Evolutionary conservation across 768 basidiomycete genomes (phyloP).

Genomic region (Boletus coccyginus): DNA sequence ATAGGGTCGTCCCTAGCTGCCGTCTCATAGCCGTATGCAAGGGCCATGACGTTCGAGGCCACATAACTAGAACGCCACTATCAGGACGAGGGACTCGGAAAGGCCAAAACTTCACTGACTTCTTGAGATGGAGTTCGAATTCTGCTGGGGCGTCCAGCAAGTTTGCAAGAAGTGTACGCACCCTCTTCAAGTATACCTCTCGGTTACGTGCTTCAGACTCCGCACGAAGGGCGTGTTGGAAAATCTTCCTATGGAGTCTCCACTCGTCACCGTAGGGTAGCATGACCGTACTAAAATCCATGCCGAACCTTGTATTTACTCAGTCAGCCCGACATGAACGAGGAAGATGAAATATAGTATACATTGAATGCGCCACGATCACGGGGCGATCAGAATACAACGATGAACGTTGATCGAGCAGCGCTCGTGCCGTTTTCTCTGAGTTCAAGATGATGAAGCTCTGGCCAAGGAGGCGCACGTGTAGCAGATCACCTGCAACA

Average conservation of each 20-base stretch:
- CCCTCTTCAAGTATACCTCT: constrained; percentile 21
- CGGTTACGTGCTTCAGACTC: constrained; percentile 20
- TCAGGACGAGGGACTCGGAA: neutral
- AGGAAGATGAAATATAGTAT: neutral
- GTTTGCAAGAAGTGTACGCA: constrained; percentile 18
- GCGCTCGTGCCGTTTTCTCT: constrained; percentile 24
- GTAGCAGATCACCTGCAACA: constrained; percentile 18
- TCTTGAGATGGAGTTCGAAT: constrained; percentile 25
- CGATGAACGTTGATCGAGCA: constrained; percentile 27
- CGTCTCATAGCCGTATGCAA: constrained; percentile 26
- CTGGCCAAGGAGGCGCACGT: constrained; percentile 24
- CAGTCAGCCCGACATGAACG: neutral
- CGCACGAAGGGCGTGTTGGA: constrained; percentile 26
- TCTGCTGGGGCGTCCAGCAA: constrained; percentile 21
- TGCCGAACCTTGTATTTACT: constrained; percentile 20
- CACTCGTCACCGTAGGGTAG: constrained; percentile 31
- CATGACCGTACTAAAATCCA: constrained; percentile 27
- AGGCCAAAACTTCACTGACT: neutral
- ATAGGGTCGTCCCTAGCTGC: constrained; percentile 20
- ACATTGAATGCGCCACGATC: constrained; percentile 17
- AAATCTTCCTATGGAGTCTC: constrained; percentile 30
- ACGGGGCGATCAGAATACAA: constrained; percentile 29
- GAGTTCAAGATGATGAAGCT: constrained; percentile 27
- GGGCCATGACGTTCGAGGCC: constrained; percentile 25
- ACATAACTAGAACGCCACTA: constrained; percentile 12